Conservation (phyloP, 768 basidiomycete species). For the Candolleomyces efflorescens region DNA sequence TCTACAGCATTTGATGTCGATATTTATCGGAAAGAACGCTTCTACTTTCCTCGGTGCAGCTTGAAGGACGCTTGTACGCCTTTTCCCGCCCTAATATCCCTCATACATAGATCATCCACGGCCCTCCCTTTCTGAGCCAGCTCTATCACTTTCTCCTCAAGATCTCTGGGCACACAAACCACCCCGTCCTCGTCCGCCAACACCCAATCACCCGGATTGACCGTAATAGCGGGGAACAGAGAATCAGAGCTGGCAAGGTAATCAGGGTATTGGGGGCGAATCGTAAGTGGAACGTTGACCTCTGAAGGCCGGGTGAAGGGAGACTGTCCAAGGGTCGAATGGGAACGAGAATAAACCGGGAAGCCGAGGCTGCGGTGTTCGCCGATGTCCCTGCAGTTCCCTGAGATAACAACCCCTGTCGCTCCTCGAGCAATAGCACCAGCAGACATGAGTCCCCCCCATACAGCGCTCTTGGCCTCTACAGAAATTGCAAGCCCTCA, state of each 20-base stretch:
- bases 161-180: slow-evolving; percentile 63
- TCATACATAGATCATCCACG: slow-evolving; percentile 67
- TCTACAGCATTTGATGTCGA: neutral
- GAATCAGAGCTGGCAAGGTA: neutral
- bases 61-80: slow-evolving; percentile 78
- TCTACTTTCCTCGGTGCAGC: slow-evolving; percentile 51
- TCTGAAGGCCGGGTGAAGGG: slow-evolving; percentile 80
- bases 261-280: slow-evolving; percentile 34
- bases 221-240: slow-evolving; percentile 46
- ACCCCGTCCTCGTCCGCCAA: slow-evolving; percentile 90
- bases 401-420: slow-evolving; percentile 76
- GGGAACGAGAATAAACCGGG: slow-evolving; percentile 78
- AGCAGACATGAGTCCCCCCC: slow-evolving; percentile 91
- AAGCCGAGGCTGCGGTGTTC: slow-evolving; percentile 71
- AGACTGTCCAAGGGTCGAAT: slow-evolving; percentile 82
- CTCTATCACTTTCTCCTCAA: slow-evolving; percentile 52
- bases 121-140: slow-evolving; percentile 54
- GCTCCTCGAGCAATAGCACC: slow-evolving; percentile 72
- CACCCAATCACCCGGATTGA: slow-evolving; percentile 77
- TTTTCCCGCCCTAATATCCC: slow-evolving; percentile 70
- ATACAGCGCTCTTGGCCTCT: slow-evolving; percentile 79
- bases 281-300: slow-evolving; percentile 60
- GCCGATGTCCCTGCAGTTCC: slow-evolving; percentile 77
- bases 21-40: neutral
- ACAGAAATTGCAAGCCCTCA: neutral